phyloP scores from a whole-genome alignment of 257 asterid genomes.

The Forsythia suspensa region DNA sequence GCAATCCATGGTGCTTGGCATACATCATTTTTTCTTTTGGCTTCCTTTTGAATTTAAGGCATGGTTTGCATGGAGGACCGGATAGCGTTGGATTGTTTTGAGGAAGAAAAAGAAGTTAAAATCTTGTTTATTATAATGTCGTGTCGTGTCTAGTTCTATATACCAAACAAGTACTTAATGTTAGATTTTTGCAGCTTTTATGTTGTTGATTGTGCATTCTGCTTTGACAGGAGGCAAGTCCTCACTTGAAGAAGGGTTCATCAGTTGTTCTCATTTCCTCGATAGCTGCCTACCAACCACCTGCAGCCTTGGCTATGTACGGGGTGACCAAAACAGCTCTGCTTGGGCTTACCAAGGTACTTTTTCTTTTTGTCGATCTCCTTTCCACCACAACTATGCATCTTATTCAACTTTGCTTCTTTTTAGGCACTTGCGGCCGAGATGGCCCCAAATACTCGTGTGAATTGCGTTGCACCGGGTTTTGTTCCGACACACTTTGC shows the following conservation, averaged over 20 bases:
- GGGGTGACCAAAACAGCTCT: constrained; percentile 7
- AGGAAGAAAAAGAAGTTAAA: not conserved
- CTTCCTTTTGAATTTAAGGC: not conserved
- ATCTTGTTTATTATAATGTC: not conserved
- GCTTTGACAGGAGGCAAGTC: not conserved
- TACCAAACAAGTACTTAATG: not conserved
- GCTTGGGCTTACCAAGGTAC: constrained; percentile 4
- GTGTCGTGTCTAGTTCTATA: not conserved
- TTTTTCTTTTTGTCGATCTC: not conserved
- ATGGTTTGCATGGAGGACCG: not conserved
- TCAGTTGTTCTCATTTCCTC: constrained; percentile 1
- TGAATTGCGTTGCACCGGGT: constrained; percentile 94
- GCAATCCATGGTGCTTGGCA: not conserved
- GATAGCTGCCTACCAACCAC: not conserved
- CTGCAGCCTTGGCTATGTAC: constrained; percentile 2
- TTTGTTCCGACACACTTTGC: constrained; percentile 91
- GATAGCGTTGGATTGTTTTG: not conserved
- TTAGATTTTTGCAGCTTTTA: not conserved
- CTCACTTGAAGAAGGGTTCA: constrained; percentile 7
- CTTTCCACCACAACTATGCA: not conserved
- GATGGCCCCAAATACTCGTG: constrained; percentile 91
- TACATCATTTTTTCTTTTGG: not conserved
- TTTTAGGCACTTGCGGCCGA: constrained; percentile 83
- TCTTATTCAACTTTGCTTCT: constrained; percentile 3
- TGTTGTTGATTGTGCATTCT: not conserved